Base-by-base conservation (phyloP, 2,329 filamentous ascomycete species). In the Stemphylium lycopersici region DNA sequence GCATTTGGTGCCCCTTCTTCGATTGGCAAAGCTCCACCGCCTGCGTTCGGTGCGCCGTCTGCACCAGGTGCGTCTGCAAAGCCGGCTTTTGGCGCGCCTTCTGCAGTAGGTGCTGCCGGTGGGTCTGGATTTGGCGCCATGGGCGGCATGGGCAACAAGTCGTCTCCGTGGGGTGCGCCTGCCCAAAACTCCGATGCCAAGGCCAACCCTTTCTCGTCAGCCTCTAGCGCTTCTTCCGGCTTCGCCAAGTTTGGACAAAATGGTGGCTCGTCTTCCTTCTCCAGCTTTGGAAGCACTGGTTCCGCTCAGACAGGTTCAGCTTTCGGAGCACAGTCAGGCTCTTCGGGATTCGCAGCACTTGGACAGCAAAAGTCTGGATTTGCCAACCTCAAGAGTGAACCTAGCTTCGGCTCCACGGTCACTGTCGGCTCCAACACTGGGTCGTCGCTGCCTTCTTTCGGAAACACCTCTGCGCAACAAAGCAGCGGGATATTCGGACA, bases 351-450 rank as follows among this genome's bases (percentile, higher is more conserved):
- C 57, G 67, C 58, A 20, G 48, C 61, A 41, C 56, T 75, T 34
- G 68, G 63, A 45, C 62, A 57, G 52, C 69, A 71, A 44, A 69
- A 72, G 49, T 63, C 73, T 16, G 56, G 56, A 4, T 74, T 74
- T 52, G 58, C 58, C 15, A 66, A 60, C 22, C 56, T 71, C 33
- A 70, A 58, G 40, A 63, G 67, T 8, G 68, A 68, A 57, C 70
- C 57, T 12, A 74, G 76, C 47, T 77, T 77, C 58, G 77, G 75
- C 4, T 80, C 78, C 4, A 79, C 77, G 3, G 66, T 76, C 16
- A 74, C 70, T n/a, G 55, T 77, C 38, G 67, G 65, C 44, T 75
- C 75, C 16, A 67, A 63, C 41, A 59, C 63, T 45, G 69, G 69
- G 3, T 74, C 71, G 6, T 72, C 70, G 2, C 51, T 73, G 6